A percentile compares a stretch with the other conserved stretches of the same genome.
Conservation (phyloP, 1,284 basidiomycete species). For the Sutorius eximius region DNA sequence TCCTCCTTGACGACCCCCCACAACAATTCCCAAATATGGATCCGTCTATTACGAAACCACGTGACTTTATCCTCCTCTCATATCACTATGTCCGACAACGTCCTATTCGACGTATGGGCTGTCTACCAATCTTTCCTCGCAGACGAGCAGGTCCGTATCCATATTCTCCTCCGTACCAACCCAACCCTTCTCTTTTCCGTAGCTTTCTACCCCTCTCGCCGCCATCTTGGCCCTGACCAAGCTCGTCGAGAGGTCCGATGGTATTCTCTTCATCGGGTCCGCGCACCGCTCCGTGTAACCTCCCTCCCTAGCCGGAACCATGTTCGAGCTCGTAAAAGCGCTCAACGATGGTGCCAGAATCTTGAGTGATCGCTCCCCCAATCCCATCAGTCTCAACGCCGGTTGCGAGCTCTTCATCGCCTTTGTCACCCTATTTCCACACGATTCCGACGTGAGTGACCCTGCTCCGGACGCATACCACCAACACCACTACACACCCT, state of each 20-base stretch:
- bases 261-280: conserved; percentile 35
- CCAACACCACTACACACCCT: conserved; percentile 11
- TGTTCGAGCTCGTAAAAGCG: conserved; percentile 86
- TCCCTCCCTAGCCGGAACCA: conserved; percentile 66
- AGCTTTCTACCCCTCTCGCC: conserved; percentile 86
- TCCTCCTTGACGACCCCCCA: conserved; percentile 28
- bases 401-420: conserved; percentile 89
- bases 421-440: conserved; percentile 84
- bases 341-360: conserved; percentile 73
- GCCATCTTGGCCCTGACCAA: conserved; percentile 83
- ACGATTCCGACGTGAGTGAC: conserved; percentile 70
- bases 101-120: conserved; percentile 54
- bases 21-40: conserved; percentile 18
- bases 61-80: conserved; percentile 10
- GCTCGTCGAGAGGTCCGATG: conserved; percentile 71
- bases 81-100: conserved; percentile 12
- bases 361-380: conserved; percentile 65
- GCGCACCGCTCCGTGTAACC: conserved; percentile 18
- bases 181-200: not conserved
- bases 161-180: rapidly evolving
- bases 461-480: conserved; percentile 10
- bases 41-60: conserved; percentile 1
- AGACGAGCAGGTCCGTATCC: conserved; percentile 53
- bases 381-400: conserved; percentile 85
- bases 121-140: conserved; percentile 57